phyloP scores from a whole-genome alignment of 148 eudicot genomes.

The Rhododendron henanense region DNA sequence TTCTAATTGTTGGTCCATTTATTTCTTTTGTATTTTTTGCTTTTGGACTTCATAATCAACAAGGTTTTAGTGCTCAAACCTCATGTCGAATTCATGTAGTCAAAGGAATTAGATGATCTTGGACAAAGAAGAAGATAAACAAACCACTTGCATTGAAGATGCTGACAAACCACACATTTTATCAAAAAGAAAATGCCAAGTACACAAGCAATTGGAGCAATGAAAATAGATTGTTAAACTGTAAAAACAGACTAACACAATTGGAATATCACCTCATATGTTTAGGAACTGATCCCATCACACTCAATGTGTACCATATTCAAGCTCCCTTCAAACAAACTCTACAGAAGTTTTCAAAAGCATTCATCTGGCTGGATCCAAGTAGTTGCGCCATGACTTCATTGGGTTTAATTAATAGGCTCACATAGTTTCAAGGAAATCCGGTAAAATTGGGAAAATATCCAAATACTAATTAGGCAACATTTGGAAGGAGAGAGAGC shows the following conservation, averaged over 20 bases:
- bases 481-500: background rate
- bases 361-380: background rate
- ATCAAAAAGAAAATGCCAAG: background rate
- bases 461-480: background rate
- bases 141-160: background rate
- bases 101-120: background rate
- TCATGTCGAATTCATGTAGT: no score
- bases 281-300: background rate
- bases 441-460: background rate
- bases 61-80: no score
- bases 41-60: no score
- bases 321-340: slow-evolving; percentile 1
- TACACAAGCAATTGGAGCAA: background rate
- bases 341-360: background rate
- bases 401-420: background rate
- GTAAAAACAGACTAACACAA: background rate
- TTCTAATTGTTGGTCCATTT: no score
- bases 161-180: background rate
- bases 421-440: background rate
- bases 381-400: background rate
- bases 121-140: background rate
- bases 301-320: background rate
- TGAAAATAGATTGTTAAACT: background rate
- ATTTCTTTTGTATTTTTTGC: no score
- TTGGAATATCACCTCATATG: background rate